A percentile compares a stretch with the other conserved stretches of the same genome.
phyloP scores from a whole-genome alignment of 2,329 filamentous ascomycete species.

The Amphichorda felina region DNA sequence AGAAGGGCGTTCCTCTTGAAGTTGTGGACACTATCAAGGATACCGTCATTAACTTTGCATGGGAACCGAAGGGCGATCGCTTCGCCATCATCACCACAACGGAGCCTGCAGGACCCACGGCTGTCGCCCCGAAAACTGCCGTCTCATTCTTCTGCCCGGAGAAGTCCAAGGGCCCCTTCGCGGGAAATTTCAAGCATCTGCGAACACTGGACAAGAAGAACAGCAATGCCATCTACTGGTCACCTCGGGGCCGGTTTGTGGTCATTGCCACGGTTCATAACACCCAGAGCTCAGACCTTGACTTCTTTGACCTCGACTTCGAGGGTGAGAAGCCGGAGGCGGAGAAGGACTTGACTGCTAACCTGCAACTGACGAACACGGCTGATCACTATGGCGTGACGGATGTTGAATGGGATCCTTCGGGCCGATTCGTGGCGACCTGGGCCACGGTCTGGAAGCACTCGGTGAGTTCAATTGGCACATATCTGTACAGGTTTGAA shows the following conservation, averaged over 20 bases:
- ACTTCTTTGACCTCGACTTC: slow-evolving; percentile 97
- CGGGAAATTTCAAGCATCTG: slow-evolving; percentile 94
- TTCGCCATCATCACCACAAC: slow-evolving; percentile 95
- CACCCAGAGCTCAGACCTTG: slow-evolving; percentile 85
- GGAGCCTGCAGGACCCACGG: slow-evolving; percentile 65
- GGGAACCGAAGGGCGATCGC: slow-evolving; percentile 95
- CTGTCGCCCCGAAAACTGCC: slow-evolving; percentile 83
- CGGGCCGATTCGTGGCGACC: slow-evolving; percentile 84
- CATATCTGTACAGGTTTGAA: too few species aligned
- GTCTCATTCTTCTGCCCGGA: slow-evolving; percentile 96
- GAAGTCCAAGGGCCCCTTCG: slow-evolving; percentile 68
- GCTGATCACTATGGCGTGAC: slow-evolving; percentile 96
- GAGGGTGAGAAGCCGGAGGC: slow-evolving; percentile 91
- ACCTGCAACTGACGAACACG: slow-evolving; percentile 88
- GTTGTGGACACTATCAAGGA: slow-evolving; percentile 97
- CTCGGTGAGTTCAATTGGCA: slow-evolving; percentile 65
- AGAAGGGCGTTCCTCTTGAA: slow-evolving; percentile 97
- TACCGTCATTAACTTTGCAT: slow-evolving; percentile 98
- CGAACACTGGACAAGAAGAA: slow-evolving; percentile 98
- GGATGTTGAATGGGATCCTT: slow-evolving; percentile 96
- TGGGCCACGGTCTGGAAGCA: slow-evolving; percentile 96
- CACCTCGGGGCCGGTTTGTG: slow-evolving; percentile 87
- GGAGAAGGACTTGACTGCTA: slow-evolving; percentile 89
- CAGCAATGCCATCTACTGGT: slow-evolving; percentile 99
- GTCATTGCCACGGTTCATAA: slow-evolving; percentile 89